Conservation (phyloP, 805 yeast genomes). For the Yamadazyma endophytica region DNA sequence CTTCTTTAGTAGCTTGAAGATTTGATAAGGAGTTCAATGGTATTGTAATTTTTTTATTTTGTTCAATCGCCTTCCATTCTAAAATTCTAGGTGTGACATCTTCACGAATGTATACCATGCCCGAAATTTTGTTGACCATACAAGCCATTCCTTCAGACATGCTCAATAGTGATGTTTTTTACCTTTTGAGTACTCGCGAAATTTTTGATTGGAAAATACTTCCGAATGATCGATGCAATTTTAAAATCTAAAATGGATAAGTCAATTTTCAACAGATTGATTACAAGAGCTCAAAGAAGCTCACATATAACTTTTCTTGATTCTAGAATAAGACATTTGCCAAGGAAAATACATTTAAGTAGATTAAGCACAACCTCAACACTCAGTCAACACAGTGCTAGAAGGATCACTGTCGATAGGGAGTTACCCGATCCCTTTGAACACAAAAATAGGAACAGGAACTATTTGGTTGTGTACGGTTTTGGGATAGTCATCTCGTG, state of each 20-base stretch:
- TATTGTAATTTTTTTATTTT: constrained; percentile 26
- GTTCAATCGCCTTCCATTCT: constrained; percentile 43
- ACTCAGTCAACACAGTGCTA: background rate
- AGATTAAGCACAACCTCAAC: background rate
- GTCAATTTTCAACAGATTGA: too few species aligned
- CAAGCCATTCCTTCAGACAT: constrained; percentile 30
- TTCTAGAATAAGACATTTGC: too few species aligned
- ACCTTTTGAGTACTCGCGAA: too few species aligned
- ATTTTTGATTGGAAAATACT: too few species aligned
- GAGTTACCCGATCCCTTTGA: constrained; percentile 78
- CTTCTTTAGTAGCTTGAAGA: constrained; percentile 67
- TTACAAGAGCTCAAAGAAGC: too few species aligned
- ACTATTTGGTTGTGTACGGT: constrained; percentile 47
- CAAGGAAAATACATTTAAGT: too few species aligned
- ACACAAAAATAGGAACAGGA: constrained; percentile 47
- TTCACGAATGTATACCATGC: constrained; percentile 38
- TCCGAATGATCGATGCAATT: too few species aligned
- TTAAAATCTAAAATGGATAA: too few species aligned
- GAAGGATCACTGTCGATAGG: constrained; percentile 49
- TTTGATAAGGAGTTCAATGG: constrained; percentile 34
- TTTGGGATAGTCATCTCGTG: constrained; percentile 36
- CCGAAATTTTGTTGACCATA: constrained; percentile 35
- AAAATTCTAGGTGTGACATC: constrained; percentile 38
- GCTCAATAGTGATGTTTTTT: too few species aligned
- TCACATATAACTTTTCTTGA: too few species aligned